phyloP scores from a whole-genome alignment of 257 asterid genomes.

The Solanum tacnaense region DNA sequence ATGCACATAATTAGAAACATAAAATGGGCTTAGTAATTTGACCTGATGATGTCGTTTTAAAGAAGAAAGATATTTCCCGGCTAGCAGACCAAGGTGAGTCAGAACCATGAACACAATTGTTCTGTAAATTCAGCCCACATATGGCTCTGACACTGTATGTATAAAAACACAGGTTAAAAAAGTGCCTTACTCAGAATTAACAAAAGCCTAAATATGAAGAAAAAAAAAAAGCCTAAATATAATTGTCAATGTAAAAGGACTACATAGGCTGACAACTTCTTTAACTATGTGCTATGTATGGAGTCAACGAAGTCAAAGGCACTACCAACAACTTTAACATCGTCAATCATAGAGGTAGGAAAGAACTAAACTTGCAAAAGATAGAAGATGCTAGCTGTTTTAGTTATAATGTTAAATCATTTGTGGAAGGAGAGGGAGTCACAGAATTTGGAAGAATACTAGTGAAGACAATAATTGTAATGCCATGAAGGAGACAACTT shows the following conservation, averaged over 20 bases:
- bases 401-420: neutral
- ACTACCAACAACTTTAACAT: neutral
- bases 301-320: neutral
- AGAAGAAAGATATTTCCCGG: constrained; percentile 66
- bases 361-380: neutral
- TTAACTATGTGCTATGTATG: neutral
- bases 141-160: constrained; percentile 65
- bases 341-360: neutral
- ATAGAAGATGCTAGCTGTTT: neutral
- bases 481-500: neutral
- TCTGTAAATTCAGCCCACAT: constrained; percentile 51
- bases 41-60: constrained; percentile 48
- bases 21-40: neutral
- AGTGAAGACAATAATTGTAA: neutral
- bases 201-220: neutral
- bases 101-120: constrained; percentile 85
- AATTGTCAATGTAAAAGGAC: neutral
- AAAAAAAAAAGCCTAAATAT: neutral
- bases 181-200: neutral
- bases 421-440: neutral
- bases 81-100: constrained; percentile 71
- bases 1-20: neutral
- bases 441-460: neutral
- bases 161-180: neutral
- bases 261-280: neutral